Base-by-base conservation (phyloP, 2,329 filamentous ascomycete genomes). In the Aspergillus sergii region DNA sequence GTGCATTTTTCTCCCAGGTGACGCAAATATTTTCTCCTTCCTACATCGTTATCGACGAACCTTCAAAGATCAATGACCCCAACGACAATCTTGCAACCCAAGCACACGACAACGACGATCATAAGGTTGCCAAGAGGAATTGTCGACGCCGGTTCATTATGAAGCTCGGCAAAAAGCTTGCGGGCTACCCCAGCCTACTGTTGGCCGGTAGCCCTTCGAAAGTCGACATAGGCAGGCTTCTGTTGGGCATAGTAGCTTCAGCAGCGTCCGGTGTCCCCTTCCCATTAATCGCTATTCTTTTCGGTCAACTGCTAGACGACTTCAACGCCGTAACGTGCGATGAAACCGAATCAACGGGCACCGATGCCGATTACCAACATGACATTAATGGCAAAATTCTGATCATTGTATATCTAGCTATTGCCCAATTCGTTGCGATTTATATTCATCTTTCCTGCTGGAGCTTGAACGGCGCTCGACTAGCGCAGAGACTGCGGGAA, bases 371-470 rank as follows among this genome's bases (percentile, higher is more conserved):
- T 19, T 69, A 71, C n/a, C 71, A 73, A 45, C 28, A 57, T 19
- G 64, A 64, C 19, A 74, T 76, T 51, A 75, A 88, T 72, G 71
- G 78, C 57, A 89, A 87, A 69, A 85, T 92, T 45, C 73, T 90
- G 72, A 68, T 84, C 55, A 80, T 91, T 26, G 83, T 89, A 16
- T 89, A 89, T 71, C 82, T 91, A 43, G 86, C 86, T 23, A 85
- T 89, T 62, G 88, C 83, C 32, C 84, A 86, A 64, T 88, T 91
- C 68, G 80, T 82, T 45, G 78, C 86, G 62, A 89, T 91, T 66
- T 92, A 91, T 74, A 76, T 82, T 59, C 86, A 91, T 71, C 82
- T 88, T 34, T 79, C 85, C 11, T 89, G 84, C 67, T 91, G 88
- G 88, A 87, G 82, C 66, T 79, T 91, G 67, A 83, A 85, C 64